Evolutionary conservation across 2,329 filamentous ascomycete species (phyloP).

Genomic region (Xylaria sp.): DNA sequence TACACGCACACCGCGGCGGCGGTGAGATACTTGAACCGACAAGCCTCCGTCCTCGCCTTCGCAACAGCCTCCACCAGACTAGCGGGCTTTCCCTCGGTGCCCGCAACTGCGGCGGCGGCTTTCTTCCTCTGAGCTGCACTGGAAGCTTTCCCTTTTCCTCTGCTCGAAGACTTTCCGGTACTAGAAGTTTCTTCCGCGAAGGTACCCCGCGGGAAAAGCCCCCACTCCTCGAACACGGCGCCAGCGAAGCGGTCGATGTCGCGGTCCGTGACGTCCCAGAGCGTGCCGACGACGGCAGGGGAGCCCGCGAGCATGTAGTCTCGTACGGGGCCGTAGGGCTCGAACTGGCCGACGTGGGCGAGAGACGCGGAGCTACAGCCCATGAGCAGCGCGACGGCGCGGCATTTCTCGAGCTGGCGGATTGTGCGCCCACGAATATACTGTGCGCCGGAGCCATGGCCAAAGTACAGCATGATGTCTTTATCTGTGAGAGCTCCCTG

Average conservation of each 20-base stretch:
- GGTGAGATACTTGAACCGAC: constrained; percentile 89
- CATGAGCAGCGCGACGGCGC: constrained; percentile 86
- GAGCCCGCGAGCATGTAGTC: constrained; percentile 91
- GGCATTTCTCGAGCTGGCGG: constrained; percentile 78
- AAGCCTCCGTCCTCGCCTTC: constrained; percentile 77
- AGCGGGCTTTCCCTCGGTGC: constrained; percentile 52
- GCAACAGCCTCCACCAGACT: constrained; percentile 85
- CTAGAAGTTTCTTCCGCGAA: constrained; percentile 52
- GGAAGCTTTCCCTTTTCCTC: constrained; percentile 43
- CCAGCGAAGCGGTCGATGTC: constrained; percentile 95
- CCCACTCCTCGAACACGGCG: constrained; percentile 85
- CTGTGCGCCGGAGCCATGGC: constrained; percentile 93
- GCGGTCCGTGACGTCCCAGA: constrained; percentile 98
- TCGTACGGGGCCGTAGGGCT: constrained; percentile 89
- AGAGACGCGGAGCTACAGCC: constrained; percentile 90
- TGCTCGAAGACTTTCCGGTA: constrained; percentile 43
- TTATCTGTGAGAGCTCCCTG: constrained; percentile 71
- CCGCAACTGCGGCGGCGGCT: constrained; percentile 31
- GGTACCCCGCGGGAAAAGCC: constrained; percentile 68
- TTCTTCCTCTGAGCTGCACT: constrained; percentile 31
- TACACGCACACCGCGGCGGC: constrained; percentile 95
- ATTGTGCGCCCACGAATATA: constrained; percentile 90
- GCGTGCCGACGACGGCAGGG: constrained; percentile 87
- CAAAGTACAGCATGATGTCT: constrained; percentile 90
- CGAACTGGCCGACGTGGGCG: constrained; percentile 84